Percentiles rank a stretch among this genome's conserved stretches.
phyloP scores from a whole-genome alignment of 257 asterid species.

The Solanum tarijense region DNA sequence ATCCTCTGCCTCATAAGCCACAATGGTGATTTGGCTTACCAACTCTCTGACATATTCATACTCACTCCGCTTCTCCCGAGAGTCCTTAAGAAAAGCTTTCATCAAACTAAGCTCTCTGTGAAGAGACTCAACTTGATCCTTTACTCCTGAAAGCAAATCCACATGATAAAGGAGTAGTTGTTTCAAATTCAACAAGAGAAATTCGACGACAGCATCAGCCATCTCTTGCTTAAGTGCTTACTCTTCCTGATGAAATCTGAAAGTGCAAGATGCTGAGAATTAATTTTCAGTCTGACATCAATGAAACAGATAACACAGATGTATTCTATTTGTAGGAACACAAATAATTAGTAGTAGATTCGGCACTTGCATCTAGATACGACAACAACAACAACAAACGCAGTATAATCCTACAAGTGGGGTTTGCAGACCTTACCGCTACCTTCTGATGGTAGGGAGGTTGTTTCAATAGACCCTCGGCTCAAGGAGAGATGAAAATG shows the following conservation, averaged over 20 bases:
- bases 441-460: not conserved
- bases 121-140: conserved; percentile 37
- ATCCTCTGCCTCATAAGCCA: conserved; percentile 38
- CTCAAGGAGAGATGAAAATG: not conserved
- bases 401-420: not conserved
- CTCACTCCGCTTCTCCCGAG: conserved; percentile 25
- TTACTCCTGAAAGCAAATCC: conserved; percentile 25
- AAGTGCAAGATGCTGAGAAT: not conserved
- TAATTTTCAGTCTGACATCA: not conserved
- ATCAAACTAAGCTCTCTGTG: conserved; percentile 34
- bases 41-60: conserved; percentile 28
- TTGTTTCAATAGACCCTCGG: not conserved
- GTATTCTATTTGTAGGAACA: not conserved
- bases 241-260: not conserved
- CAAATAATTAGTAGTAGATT: not conserved
- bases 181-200: conserved; percentile 34
- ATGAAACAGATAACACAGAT: not conserved
- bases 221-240: not conserved
- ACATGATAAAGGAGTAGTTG: conserved; percentile 32
- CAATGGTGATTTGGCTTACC: conserved; percentile 31
- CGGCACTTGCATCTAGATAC: not conserved
- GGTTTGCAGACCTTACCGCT: not conserved
- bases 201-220: conserved; percentile 35
- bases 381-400: not conserved
- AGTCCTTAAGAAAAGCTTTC: conserved; percentile 42